A percentile compares a stretch with the other conserved stretches of the same genome.
phyloP scores from a whole-genome alignment of 495 filamentous ascomycete genomes.

The Aspergillus baeticus region DNA sequence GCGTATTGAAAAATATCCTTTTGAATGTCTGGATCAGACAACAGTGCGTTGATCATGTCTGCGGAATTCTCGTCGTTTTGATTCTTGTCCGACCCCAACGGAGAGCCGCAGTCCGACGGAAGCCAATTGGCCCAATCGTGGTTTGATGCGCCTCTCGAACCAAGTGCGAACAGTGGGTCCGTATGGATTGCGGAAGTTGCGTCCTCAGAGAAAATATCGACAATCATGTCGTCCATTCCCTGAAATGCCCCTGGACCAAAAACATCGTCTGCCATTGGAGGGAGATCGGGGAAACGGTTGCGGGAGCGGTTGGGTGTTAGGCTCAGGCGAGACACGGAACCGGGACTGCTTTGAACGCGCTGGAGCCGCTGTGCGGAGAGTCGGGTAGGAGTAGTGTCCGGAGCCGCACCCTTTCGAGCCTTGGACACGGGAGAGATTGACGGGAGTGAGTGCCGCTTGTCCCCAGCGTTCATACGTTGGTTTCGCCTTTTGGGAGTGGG shows the following conservation, averaged over 20 bases:
- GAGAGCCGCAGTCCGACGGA: conserved; percentile 37
- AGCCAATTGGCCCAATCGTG: conserved; percentile 43
- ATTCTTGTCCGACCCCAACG: conserved; percentile 27
- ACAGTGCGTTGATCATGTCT: conserved; percentile 39
- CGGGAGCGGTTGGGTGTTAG: conserved; percentile 29
- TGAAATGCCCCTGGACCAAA: conserved; percentile 30
- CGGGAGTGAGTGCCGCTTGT: conserved; percentile 42
- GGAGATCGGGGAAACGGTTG: conserved; percentile 16
- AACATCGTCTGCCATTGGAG: conserved; percentile 19
- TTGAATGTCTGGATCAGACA: conserved; percentile 36
- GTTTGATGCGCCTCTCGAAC: conserved; percentile 19
- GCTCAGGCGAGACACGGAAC: conserved; percentile 20
- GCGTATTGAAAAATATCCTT: conserved; percentile 36
- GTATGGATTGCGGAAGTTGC: conserved; percentile 19
- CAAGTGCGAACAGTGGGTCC: conserved; percentile 27
- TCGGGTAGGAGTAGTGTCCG: conserved; percentile 29
- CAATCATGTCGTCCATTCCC: conserved; percentile 38
- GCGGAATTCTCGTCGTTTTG: conserved; percentile 27
- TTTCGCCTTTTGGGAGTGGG: conserved; percentile 56
- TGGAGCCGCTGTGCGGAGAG: conserved; percentile 39
- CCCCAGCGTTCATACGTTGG: conserved; percentile 44
- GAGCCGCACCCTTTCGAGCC: conserved; percentile 24
- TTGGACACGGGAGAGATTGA: conserved; percentile 35
- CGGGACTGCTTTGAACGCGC: conserved; percentile 29
- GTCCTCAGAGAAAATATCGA: conserved; percentile 40